Percentiles rank a stretch among this genome's conserved stretches.
Evolutionary conservation across 495 filamentous ascomycete genomes (phyloP).

Genomic region (Lindgomyces ingoldianus): DNA sequence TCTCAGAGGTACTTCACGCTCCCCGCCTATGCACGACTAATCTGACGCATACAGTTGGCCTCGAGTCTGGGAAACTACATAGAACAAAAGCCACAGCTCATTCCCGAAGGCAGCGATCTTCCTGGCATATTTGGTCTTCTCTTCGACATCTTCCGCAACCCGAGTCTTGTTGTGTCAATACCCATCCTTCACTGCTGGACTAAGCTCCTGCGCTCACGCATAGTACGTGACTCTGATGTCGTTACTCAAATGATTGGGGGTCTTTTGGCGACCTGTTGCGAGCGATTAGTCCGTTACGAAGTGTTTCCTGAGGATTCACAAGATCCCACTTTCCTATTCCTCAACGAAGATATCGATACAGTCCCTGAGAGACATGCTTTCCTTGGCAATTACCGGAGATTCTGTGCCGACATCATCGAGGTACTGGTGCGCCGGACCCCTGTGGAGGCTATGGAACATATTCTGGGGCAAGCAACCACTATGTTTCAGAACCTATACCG

Average conservation of each 20-base stretch:
- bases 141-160: conserved; percentile 74
- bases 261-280: conserved; percentile 77
- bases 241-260: conserved; percentile 70
- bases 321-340: conserved; percentile 74
- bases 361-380: conserved; percentile 94
- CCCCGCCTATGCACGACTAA: neutral
- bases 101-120: conserved; percentile 64
- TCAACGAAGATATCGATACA: conserved; percentile 92
- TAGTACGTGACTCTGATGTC: conserved; percentile 63
- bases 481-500: conserved; percentile 75
- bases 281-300: conserved; percentile 79
- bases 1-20: conserved; percentile 71
- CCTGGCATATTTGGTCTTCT: conserved; percentile 78
- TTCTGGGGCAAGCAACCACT: conserved; percentile 72
- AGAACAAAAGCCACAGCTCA: conserved; percentile 67
- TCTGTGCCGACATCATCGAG: conserved; percentile 83
- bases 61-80: conserved; percentile 81
- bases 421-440: conserved; percentile 75
- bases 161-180: conserved; percentile 88
- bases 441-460: conserved; percentile 82
- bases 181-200: conserved; percentile 89
- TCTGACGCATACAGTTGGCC: conserved; percentile 61
- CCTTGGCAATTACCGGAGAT: conserved; percentile 93
- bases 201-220: conserved; percentile 68
- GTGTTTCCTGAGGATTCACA: conserved; percentile 75